Base-by-base conservation (phyloP, 2,329 filamentous ascomycete species). In the Cryphonectria nitschkei region DNA sequence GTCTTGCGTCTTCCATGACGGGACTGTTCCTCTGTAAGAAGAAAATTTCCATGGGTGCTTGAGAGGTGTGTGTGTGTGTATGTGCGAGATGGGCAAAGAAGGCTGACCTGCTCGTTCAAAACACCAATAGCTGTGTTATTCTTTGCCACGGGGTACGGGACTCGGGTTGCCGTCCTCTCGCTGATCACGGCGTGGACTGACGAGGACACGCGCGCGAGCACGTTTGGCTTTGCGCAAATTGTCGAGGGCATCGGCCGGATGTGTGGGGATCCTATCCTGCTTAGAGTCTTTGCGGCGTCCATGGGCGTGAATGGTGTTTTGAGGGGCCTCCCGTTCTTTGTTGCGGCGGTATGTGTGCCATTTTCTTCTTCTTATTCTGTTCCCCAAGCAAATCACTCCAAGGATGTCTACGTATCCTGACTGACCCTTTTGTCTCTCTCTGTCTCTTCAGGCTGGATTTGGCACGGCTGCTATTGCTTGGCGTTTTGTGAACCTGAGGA, bases 151-250 rank as follows among this genome's bases (percentile, higher is more conserved):
- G 71, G 71, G 19, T 73, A 73, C 26, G 71, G 66, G 9, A 73
- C 71, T 2, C 39, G 71, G 34, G 71, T 73, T n/a, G 71, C 71
- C n/a, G 71, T 73, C 1, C 41, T 73, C 13, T 73, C 71, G 43
- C 67, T 73, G 3, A 29, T 73, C 39, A 71, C 71, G 2, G 65
- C 67, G 1, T 73, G 71, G 71, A 69, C 71, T 3, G 67, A 73
- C 63, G 71, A 73, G 37, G 71, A 71, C 22, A 71, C 69, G 3
- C 69, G 71, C 6, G 71, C 71, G 14, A 71, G 71, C 60, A 73
- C 69, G 1, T 73, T 73, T 22, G 71, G 69, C 5, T 19, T 73
- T 16, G 71, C 71, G 1, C 71, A 73, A 19, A 65, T 73, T 8
- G 71, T 73, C 5, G 71, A 73, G 14, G 69, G 69, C 19, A 46